Conservation (phyloP, 305 asterid genomes). For the Rubia balearica region DNA sequence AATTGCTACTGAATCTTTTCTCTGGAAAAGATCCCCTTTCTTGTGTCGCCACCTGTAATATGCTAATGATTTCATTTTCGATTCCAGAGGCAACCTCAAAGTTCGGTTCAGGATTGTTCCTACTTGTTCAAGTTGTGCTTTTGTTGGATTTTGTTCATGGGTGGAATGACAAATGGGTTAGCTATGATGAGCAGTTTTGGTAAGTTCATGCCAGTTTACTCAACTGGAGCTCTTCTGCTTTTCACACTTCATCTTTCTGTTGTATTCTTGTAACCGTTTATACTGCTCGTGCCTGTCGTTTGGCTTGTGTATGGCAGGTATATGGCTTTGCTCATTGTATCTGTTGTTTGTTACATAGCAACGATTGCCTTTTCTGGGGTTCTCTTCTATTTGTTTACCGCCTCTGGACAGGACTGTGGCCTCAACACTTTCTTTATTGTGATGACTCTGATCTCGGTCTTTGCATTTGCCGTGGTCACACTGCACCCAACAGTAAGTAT, state of each 20-base stretch:
- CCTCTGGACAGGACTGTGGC: slow-evolving; percentile 92
- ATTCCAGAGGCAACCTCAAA: slow-evolving; percentile 79
- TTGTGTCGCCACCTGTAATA: neutral
- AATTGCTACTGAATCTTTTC: neutral
- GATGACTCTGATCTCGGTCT: slow-evolving; percentile 57
- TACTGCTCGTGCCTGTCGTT: neutral
- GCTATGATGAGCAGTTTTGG: slow-evolving; percentile 90
- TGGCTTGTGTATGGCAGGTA: slow-evolving; percentile 44
- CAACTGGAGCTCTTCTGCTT: slow-evolving; percentile 1
- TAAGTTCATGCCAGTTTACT: slow-evolving; percentile 23
- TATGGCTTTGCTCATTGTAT: slow-evolving; percentile 70
- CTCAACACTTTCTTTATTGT: slow-evolving; percentile 76
- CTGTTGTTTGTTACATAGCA: slow-evolving; percentile 78
- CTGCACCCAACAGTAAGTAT: slow-evolving; percentile 80
- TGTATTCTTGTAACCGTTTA: neutral
- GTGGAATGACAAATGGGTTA: slow-evolving; percentile 97
- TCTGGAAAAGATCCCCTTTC: neutral
- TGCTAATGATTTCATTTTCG: slow-evolving; percentile 21
- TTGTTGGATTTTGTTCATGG: slow-evolving; percentile 83
- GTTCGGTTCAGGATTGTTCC: slow-evolving; percentile 89
- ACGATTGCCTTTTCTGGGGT: slow-evolving; percentile 67
- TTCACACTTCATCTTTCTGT: neutral
- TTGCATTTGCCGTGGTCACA: slow-evolving; percentile 66
- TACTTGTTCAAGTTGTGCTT: slow-evolving; percentile 91
- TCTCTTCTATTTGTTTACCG: slow-evolving; percentile 74